Percentiles rank a stretch among this genome's conserved stretches.
These are phyloP conservation scores for Casuarina glauca DNA, from an alignment of 306 rosid species.

Conservation along the genomic window DNA sequence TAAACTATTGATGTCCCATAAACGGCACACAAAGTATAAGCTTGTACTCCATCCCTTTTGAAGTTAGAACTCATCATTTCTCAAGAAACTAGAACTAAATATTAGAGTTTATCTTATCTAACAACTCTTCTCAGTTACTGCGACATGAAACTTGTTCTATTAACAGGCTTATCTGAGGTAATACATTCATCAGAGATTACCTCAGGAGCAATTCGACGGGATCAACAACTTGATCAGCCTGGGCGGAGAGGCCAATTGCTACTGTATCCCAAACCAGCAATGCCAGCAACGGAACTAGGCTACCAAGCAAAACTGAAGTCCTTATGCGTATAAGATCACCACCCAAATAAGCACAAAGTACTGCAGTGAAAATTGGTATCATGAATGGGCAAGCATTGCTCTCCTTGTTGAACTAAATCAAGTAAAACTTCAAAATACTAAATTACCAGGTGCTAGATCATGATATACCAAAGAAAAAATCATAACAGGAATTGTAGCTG, in stretches of 20 bases:
- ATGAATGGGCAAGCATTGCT: background rate
- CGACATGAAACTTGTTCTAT: background rate
- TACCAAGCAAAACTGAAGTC: slow-evolving; percentile 61
- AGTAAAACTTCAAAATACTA: background rate
- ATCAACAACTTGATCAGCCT: slow-evolving; percentile 48
- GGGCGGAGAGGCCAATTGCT: slow-evolving; percentile 52
- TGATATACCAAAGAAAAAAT: slow-evolving; percentile 70
- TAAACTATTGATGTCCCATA: background rate
- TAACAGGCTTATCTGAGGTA: background rate
- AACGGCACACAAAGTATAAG: background rate
- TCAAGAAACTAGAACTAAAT: background rate
- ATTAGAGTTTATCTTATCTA: background rate
- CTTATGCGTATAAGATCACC: slow-evolving; percentile 58
- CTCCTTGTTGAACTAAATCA: background rate
- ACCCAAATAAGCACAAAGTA: slow-evolving; percentile 77
- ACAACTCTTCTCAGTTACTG: background rate
- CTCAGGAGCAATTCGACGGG: slow-evolving; percentile 66
- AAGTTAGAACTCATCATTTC: background rate
- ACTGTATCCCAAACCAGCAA: slow-evolving; percentile 72
- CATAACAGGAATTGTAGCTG: slow-evolving; percentile 57
- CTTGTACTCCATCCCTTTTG: background rate
- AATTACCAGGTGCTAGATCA: slow-evolving; percentile 67
- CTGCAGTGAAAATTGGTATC: slow-evolving; percentile 37
- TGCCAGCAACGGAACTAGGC: slow-evolving; percentile 61
- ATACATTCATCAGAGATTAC: slow-evolving; percentile 27